Evolutionary conservation across 495 filamentous ascomycete species (phyloP), one percentile per base, ranked within the genome.

Genomic region (Neurospora sp.): DNA sequence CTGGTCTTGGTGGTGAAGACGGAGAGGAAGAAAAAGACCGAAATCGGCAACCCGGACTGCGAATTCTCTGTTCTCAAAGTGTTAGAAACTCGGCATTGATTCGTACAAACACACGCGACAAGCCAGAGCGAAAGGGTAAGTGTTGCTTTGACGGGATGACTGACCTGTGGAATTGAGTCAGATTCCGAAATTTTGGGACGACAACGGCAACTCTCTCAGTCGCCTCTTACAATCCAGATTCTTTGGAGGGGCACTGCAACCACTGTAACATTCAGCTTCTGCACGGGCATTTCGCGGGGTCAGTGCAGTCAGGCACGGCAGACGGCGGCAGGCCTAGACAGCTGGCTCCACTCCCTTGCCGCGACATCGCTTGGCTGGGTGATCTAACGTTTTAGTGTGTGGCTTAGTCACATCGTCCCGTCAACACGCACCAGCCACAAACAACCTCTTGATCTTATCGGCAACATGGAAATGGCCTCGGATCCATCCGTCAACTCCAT

Each of bases 151-250:
- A 66, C 14, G 54, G 54, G 27, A 66, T 66, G 54, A 66, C 54
- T 66, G 54, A 66, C 54, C 54, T 66, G 54, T 35, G 54, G 54
- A 66, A 66, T 66, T 66, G 54, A 66, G 54, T 66, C 54, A 66
- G 70, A 71, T 46, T 71, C 37, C 35, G 37, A 71, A 44, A 71
- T 44, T 71, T 71, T 46, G 70, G 42, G 39, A 71, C 70, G 37
- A 71, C 27, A 46, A 71, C 70, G 10, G 39, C 70, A 11, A 16
- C 39, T 14, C 38, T 18, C 3, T 71, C 70, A 20, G 6, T 62
- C 54, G 54, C 54, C 54, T 66, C 27, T 18, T 9, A 16, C 54
- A 66, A 37, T 60, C 18, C 44, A 49, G 44, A 27, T 62, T 66
- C 27, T 66, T 66, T 66, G 54, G 54, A 66, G 54, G 54, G 54